Evolutionary conservation across 192 early-diverging fungal species (phyloP), one percentile per base, ranked within the genome.

Genomic region (Funneliformis geosporum): DNA sequence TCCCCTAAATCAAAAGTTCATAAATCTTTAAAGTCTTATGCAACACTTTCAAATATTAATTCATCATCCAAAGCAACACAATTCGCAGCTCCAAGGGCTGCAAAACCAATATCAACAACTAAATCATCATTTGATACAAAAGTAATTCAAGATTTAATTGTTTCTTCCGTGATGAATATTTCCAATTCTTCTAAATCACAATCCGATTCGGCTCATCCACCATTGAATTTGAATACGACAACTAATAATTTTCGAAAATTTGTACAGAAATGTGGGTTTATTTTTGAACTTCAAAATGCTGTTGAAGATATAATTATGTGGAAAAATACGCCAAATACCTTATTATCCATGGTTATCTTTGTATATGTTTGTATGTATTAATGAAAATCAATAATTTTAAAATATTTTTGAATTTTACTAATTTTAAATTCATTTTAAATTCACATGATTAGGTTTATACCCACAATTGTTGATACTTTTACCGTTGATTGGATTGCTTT

Each of bases 181-280:
- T 72, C 73, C 9, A 79, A 84, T 44, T 70, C 81, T 18, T 81
- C 86, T 67, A 79, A 86, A 39, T 68, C 80, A 8, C 75, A 80
- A 64, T 83, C 88, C 4, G 86, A 89, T 66, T 88, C 86, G 40
- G 78, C 85, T 50, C 83, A 82, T 59, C 87, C 90, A 23, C 83
- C 91, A 0, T 70, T 95, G 39, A 89, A 91, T 80, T 87, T 92
- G 10, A 85, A 94, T 59, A 85, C 85, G 18, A 93, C 91, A 2
- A 91, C 91, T 1, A 87, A 88, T 59, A 94, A 94, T 77, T 92
- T 92, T 73, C 85, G 88, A 28, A 80, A 86, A 42, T 94, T 95
- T 80, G 90, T 92, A 0, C 83, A 89, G 55, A 85, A 91, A 55
- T 84, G 91, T 43, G 88, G 91, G 0, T 88, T 87, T 18, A 76